Evolutionary conservation across 2,329 filamentous ascomycete genomes (phyloP), one percentile per base, ranked within the genome.

Genomic region (Akanthomyces uredinophilus): DNA sequence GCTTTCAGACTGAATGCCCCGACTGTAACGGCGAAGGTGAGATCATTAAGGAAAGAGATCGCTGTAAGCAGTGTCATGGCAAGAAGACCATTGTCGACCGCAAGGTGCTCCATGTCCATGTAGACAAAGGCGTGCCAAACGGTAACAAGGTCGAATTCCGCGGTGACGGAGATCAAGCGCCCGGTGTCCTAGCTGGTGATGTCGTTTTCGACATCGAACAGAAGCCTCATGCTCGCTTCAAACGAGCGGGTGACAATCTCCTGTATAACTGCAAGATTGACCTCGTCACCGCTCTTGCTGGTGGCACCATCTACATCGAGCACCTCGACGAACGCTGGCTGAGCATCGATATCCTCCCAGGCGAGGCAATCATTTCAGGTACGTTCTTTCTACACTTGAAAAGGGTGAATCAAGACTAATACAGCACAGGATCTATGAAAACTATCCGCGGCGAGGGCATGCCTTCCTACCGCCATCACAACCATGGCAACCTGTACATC

Each of bases 191-290:
- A 74, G 90, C 95, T 18, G 95, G 96, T 67, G 96, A 99, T 73
- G 95, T 99, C 63, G 90, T 97, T 65, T 99, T 99, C 74, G 93
- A 98, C 80, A 98, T 99, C 67, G 94, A 98, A 78, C 92, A 98
- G 83, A 99, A 99, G 85, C 93, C 93, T n/a, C 95, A 99, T 77
- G 67, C 89, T 32, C 89, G 95, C 66, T 99, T 99, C 83, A 92
- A 94, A 73, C 90, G 95, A 70, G 96, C 95, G 77, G 93, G 96
- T 35, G 95, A 99, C 73, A 94, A 99, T 71, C 84, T 99, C 20
- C 91, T 97, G 74, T 98, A 94, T 82, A 89, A 95, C 65, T 92
- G 91, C 69, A 92, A 98, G 67, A 96, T 99, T 67, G 95, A 99
- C 71, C 88, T 99, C 50, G 87, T 98, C 65, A 99, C 94, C 43